Conservation (phyloP, 2,329 filamentous ascomycete species). For the Seiridium unicorne region DNA sequence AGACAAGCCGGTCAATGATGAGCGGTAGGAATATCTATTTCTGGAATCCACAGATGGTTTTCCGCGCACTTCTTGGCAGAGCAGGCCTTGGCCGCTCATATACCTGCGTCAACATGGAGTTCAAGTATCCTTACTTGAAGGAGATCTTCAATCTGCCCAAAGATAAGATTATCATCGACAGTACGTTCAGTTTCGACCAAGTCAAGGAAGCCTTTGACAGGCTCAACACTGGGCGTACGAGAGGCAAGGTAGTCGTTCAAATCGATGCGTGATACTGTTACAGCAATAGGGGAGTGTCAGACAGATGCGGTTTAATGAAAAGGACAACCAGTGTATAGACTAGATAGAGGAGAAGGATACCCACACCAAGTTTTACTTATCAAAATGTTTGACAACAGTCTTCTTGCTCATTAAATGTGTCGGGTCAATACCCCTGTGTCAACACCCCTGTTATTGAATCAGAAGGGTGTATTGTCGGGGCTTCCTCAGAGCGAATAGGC, state of each 20-base stretch:
- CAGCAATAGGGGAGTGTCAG: too few species aligned
- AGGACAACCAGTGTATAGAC: too few species aligned
- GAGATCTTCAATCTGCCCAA: background rate
- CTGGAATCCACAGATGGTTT: background rate
- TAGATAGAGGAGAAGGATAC: too few species aligned
- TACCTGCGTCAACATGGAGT: constrained; percentile 1
- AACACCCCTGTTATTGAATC: too few species aligned
- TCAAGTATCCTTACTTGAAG: background rate
- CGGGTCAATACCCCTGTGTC: too few species aligned
- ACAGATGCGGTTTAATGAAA: too few species aligned
- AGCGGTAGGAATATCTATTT: background rate
- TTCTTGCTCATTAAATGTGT: too few species aligned
- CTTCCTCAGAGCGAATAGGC: too few species aligned
- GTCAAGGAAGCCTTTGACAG: background rate
- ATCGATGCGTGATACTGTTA: background rate
- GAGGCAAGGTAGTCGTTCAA: background rate
- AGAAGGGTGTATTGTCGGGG: too few species aligned
- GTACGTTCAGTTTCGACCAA: background rate
- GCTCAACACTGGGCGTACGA: background rate
- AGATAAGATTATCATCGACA: constrained; percentile 9
- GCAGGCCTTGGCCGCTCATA: constrained; percentile 3
- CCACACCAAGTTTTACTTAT: too few species aligned
- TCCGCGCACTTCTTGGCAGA: background rate
- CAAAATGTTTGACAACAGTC: too few species aligned
- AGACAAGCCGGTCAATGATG: background rate